A percentile compares a stretch with the other conserved stretches of the same genome.
phyloP scores from a whole-genome alignment of 2,329 filamentous ascomycete genomes.

The Fusarium bactridioides region DNA sequence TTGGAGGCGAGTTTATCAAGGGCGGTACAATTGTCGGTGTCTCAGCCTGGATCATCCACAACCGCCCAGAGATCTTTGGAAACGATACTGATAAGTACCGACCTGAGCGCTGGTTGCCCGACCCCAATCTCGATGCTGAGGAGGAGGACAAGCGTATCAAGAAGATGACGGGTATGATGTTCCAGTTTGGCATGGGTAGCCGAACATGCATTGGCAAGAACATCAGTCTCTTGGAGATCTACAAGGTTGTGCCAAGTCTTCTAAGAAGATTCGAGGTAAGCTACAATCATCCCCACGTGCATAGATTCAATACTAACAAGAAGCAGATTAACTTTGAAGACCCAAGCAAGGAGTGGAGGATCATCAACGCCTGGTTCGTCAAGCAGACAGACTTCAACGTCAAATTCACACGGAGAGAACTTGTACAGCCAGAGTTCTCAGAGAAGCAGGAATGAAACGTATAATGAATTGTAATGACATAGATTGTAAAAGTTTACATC shows the following conservation, averaged over 20 bases:
- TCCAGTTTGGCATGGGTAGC: slow-evolving; percentile 75
- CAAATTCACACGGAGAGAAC: slow-evolving; percentile 53
- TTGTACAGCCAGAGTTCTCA: slow-evolving; percentile 48
- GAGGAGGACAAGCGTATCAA: slow-evolving; percentile 54
- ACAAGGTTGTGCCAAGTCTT: slow-evolving; percentile 64
- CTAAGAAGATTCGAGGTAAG: slow-evolving; percentile 38
- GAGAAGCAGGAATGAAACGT: slow-evolving; percentile 7
- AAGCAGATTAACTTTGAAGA: slow-evolving; percentile 62
- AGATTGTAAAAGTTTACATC: not conserved
- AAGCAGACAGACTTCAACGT: slow-evolving; percentile 65
- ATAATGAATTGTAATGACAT: not conserved
- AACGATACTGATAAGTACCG: slow-evolving; percentile 69
- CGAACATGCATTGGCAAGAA: slow-evolving; percentile 76
- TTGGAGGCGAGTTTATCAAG: slow-evolving; percentile 68
- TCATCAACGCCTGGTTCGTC: slow-evolving; percentile 70
- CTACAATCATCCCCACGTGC: fast-evolving
- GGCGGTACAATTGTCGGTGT: slow-evolving; percentile 79
- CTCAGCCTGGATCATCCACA: slow-evolving; percentile 78
- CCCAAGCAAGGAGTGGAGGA: slow-evolving; percentile 63
- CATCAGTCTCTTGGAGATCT: slow-evolving; percentile 69
- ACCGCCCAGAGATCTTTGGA: slow-evolving; percentile 73
- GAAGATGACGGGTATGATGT: slow-evolving; percentile 42
- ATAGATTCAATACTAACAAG: not conserved
- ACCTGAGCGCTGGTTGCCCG: slow-evolving; percentile 72
- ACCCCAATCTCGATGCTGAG: slow-evolving; percentile 47